These are phyloP conservation scores for Neurospora discreta DNA, from an alignment of 495 filamentous ascomycete species.

Conservation along the genomic window DNA sequence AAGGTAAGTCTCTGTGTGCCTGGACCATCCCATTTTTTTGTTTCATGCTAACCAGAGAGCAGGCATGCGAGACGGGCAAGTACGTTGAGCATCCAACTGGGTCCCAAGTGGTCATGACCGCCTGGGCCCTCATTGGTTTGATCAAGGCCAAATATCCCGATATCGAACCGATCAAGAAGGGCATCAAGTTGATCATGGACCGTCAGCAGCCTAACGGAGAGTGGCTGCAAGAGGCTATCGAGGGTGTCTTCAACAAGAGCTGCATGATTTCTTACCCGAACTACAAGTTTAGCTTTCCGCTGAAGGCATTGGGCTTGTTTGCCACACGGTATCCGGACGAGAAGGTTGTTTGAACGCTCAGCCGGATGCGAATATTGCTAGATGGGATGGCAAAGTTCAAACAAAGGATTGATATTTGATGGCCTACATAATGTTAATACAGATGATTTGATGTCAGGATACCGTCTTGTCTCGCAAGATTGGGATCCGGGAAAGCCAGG, in stretches of 20 bases:
- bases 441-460: neutral
- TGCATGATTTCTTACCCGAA: slow-evolving; percentile 99
- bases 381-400: neutral
- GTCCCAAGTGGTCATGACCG: slow-evolving; percentile 87
- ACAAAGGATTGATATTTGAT: neutral
- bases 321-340: slow-evolving; percentile 62
- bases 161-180: slow-evolving; percentile 56
- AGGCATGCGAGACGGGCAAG: slow-evolving; percentile 44
- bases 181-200: slow-evolving; percentile 70
- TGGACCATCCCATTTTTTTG: neutral
- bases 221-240: slow-evolving; percentile 91
- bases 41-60: slow-evolving; percentile 6
- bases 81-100: slow-evolving; percentile 41
- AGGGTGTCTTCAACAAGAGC: slow-evolving; percentile 97
- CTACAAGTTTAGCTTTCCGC: slow-evolving; percentile 95
- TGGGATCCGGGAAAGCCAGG: neutral
- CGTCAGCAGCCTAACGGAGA: slow-evolving; percentile 81
- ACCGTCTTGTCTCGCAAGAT: slow-evolving; percentile 1
- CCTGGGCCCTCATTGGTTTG: slow-evolving; percentile 78
- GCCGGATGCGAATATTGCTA: neutral
- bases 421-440: slow-evolving; percentile 4
- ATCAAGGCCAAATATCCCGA: slow-evolving; percentile 80
- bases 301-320: slow-evolving; percentile 87
- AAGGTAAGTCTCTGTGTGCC: slow-evolving; percentile 40
- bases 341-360: slow-evolving; percentile 22